Conservation (phyloP, 2,329 filamentous ascomycete species). For the Ophiosphaerella korrae region DNA sequence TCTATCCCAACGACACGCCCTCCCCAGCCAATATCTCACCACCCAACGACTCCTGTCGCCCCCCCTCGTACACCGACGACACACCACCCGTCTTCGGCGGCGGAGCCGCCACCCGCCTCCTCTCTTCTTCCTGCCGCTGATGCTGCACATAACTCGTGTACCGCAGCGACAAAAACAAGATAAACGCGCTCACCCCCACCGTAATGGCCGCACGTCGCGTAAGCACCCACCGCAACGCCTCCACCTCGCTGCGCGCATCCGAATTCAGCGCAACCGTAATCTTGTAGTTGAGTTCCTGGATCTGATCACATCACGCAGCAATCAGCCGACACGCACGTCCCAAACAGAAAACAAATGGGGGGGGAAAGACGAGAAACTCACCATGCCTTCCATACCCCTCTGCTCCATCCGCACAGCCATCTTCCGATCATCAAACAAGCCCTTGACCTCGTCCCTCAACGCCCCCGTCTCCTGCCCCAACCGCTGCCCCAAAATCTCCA, state of each 20-base stretch:
- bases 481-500: slow-evolving; percentile 87
- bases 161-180: slow-evolving; percentile 50
- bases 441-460: slow-evolving; percentile 89
- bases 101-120: slow-evolving; percentile 40
- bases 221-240: slow-evolving; percentile 85
- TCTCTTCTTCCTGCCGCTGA: slow-evolving; percentile 47
- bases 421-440: slow-evolving; percentile 94
- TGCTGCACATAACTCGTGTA: slow-evolving; percentile 49
- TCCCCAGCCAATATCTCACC: slow-evolving; percentile 40
- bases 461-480: slow-evolving; percentile 81
- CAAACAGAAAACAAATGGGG: not conserved
- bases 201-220: slow-evolving; percentile 68
- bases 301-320: slow-evolving; percentile 52
- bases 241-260: slow-evolving; percentile 89
- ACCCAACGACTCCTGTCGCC: slow-evolving; percentile 29
- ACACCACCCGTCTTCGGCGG: slow-evolving; percentile 13
- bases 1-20: slow-evolving; percentile 41
- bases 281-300: slow-evolving; percentile 95
- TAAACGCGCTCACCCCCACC: slow-evolving; percentile 55
- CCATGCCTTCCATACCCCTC: slow-evolving; percentile 78
- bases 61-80: not conserved
- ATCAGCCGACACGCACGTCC: no score
- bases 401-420: slow-evolving; percentile 91
- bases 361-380: slow-evolving; percentile 41
- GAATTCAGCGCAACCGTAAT: slow-evolving; percentile 90